These are phyloP conservation scores for Sideroxylon spinosum DNA, from an alignment of 179 eudicot species.

Conservation along the genomic window DNA sequence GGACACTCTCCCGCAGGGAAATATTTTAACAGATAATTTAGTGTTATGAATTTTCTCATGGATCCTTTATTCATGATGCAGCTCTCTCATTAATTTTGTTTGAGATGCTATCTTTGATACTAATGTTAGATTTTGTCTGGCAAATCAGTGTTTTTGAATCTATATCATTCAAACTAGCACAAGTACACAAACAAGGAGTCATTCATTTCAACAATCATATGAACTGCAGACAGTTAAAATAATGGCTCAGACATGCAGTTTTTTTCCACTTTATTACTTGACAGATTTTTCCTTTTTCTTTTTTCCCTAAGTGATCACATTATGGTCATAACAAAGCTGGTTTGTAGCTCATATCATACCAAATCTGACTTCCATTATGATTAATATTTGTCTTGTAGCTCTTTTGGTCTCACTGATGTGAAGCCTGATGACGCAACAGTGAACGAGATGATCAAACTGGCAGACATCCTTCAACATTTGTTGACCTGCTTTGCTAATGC, in stretches of 20 bases:
- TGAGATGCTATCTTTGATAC: conserved; percentile 3
- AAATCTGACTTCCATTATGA: conserved; percentile 2
- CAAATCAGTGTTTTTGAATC: background rate
- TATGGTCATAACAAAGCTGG: background rate
- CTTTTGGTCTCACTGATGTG: background rate
- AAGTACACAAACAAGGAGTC: background rate
- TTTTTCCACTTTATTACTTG: conserved; percentile 7
- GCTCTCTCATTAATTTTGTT: background rate
- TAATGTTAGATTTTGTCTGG: background rate
- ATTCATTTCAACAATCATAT: conserved; percentile 8
- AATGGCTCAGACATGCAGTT: background rate
- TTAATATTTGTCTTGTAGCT: background rate
- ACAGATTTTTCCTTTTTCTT: background rate
- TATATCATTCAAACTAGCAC: conserved; percentile 7
- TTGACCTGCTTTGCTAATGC: conserved; percentile 24
- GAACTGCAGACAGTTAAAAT: background rate
- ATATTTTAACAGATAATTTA: background rate
- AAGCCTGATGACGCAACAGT: conserved; percentile 1
- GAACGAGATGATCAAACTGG: background rate
- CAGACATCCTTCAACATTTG: background rate
- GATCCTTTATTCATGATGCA: background rate
- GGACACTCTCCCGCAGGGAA: background rate
- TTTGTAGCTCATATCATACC: background rate
- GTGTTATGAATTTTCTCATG: background rate
- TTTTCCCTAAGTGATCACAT: background rate